Conservation (phyloP, 73 alveolate species). For the Paramecium bursaria region DNA sequence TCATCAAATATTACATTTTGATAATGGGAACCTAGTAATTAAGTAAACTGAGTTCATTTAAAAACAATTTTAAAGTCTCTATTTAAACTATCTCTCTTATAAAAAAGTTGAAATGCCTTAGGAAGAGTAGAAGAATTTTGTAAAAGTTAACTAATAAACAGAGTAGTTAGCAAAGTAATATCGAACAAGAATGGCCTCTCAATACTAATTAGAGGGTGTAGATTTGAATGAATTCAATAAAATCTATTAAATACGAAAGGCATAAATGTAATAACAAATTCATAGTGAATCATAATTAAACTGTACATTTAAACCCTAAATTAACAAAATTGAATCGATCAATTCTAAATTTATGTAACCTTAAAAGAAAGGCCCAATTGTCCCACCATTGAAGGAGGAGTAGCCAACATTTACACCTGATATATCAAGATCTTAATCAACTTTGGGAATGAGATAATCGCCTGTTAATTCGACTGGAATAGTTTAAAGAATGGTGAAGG, state of each 20-base stretch:
- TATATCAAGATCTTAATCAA: too few relatives aligned
- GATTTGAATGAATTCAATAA: constrained; percentile 7
- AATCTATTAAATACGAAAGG: neutral
- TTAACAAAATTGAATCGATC: constrained; percentile 4
- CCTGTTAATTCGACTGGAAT: neutral
- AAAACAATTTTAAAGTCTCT: neutral
- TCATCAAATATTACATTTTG: constrained; percentile 8
- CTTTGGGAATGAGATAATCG: neutral
- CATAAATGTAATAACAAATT: neutral
- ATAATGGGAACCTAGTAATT: constrained; percentile 26
- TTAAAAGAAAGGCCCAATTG: neutral
- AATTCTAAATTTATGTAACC: constrained; percentile 1
- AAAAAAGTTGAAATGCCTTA: neutral
- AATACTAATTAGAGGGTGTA: neutral
- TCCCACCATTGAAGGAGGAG: too few relatives aligned
- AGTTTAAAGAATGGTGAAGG: constrained; percentile 10
- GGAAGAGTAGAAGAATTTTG: neutral
- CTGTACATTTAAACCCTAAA: constrained; percentile 38
- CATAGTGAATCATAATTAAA: neutral
- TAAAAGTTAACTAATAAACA: constrained; percentile 7
- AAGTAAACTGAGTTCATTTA: neutral
- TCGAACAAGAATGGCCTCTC: constrained; percentile 42
- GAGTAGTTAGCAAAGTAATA: neutral
- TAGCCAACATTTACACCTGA: too few relatives aligned
- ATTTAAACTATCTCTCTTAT: constrained; percentile 24